A percentile compares a stretch with the other conserved stretches of the same genome.
phyloP scores from a whole-genome alignment of 192 early-diverging fungal genomes.

The Jimgerdemannia lactiflua region DNA sequence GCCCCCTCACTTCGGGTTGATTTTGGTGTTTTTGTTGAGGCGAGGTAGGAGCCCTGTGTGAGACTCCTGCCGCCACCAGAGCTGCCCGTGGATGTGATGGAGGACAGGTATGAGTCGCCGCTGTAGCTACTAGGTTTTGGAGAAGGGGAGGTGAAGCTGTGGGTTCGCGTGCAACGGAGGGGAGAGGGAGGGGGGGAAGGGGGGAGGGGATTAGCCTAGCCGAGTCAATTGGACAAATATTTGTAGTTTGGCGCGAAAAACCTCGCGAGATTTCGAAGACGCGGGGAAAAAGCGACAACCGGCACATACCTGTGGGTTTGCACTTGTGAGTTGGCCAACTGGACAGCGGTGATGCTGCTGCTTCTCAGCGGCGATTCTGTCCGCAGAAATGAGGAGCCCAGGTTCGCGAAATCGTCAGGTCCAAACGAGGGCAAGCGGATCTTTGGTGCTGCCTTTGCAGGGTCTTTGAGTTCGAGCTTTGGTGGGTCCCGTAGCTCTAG shows the following conservation, averaged over 20 bases:
- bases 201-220: not conserved
- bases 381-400: not conserved
- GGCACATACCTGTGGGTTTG: not conserved
- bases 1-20: constrained; percentile 3
- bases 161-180: not conserved
- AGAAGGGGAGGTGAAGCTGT: not conserved
- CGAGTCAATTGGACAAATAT: too few relatives aligned
- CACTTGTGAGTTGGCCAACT: not conserved
- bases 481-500: not conserved
- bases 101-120: not conserved
- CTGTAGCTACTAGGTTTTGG: not conserved
- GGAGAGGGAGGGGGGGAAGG: not conserved
- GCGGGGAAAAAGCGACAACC: too few relatives aligned
- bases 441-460: constrained; percentile 14
- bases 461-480: constrained; percentile 25
- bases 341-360: not conserved
- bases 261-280: too few relatives aligned
- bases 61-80: not conserved
- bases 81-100: not conserved
- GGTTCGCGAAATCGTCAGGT: constrained; percentile 13
- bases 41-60: constrained; percentile 11
- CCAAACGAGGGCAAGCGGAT: constrained; percentile 13
- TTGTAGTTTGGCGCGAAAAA: too few relatives aligned
- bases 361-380: not conserved
- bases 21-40: constrained; percentile 6